These are phyloP conservation scores for Elaeis oleifera DNA, from an alignment of 202 grass and related monocot genomes.

Conservation along the genomic window DNA sequence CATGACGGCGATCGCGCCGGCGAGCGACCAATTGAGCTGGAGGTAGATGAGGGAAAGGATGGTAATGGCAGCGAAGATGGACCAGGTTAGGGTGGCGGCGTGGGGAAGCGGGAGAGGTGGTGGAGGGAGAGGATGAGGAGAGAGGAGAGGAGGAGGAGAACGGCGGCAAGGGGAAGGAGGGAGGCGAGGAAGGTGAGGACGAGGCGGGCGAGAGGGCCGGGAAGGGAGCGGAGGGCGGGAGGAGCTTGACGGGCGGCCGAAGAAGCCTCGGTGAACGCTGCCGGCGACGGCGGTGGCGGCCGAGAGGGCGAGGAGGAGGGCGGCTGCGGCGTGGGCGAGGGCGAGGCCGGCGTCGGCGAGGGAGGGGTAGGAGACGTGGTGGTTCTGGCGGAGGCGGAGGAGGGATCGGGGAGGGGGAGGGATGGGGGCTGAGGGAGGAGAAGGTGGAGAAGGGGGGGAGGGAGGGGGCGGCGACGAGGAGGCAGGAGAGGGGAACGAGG, in stretches of 20 bases:
- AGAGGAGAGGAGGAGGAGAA: slow-evolving; percentile 5
- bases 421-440: not conserved
- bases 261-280: slow-evolving; percentile 56
- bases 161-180: slow-evolving; percentile 6
- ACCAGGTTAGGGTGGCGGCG: not conserved
- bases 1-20: slow-evolving; percentile 36
- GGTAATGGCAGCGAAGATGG: slow-evolving; percentile 17
- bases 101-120: slow-evolving; percentile 2
- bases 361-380: not conserved
- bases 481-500: slow-evolving; percentile 26
- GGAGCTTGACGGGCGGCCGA: slow-evolving; percentile 48
- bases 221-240: slow-evolving; percentile 33
- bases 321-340: slow-evolving; percentile 9
- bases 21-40: slow-evolving; percentile 45
- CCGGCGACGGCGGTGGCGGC: slow-evolving; percentile 27
- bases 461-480: slow-evolving; percentile 9
- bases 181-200: slow-evolving; percentile 13
- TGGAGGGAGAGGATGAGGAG: slow-evolving; percentile 27
- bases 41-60: slow-evolving; percentile 13
- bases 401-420: not conserved
- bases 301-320: slow-evolving; percentile 29
- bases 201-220: slow-evolving; percentile 31
- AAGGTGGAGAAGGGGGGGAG: slow-evolving; percentile 2
- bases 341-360: not conserved
- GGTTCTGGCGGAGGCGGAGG: not conserved